These are phyloP conservation scores for Aspergillus transmontanensis DNA, from an alignment of 2,329 filamentous ascomycete species.

Conservation along the genomic window DNA sequence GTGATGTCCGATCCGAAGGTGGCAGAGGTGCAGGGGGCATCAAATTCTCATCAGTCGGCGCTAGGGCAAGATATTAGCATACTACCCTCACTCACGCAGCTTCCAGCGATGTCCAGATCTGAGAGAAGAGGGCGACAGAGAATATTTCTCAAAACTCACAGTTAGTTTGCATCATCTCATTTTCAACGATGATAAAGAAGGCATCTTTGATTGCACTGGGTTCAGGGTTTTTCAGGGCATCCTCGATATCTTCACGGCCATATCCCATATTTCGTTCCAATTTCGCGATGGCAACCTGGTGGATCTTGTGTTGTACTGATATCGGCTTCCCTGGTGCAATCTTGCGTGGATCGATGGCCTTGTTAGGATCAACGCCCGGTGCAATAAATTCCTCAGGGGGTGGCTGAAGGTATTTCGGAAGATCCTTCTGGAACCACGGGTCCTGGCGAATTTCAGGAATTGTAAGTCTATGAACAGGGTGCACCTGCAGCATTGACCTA, in stretches of 20 bases:
- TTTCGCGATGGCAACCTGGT: slow-evolving; percentile 90
- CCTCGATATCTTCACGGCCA: slow-evolving; percentile 89
- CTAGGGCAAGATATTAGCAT: slow-evolving; percentile 18
- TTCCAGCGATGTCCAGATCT: not conserved
- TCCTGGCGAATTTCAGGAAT: slow-evolving; percentile 92
- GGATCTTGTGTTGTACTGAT: slow-evolving; percentile 83
- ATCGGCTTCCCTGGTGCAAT: slow-evolving; percentile 78
- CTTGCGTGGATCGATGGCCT: slow-evolving; percentile 80
- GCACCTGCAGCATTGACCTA: slow-evolving; percentile 91
- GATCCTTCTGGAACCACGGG: slow-evolving; percentile 87
- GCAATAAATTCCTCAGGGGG: slow-evolving; percentile 91
- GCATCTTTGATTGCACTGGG: slow-evolving; percentile 98
- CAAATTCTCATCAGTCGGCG: slow-evolving; percentile 40
- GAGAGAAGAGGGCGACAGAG: not conserved
- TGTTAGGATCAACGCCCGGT: slow-evolving; percentile 90
- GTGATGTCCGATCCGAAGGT: slow-evolving; percentile 28
- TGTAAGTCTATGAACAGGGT: slow-evolving; percentile 89
- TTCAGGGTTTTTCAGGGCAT: slow-evolving; percentile 86
- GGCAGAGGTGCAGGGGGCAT: slow-evolving; percentile 32
- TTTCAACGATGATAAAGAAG: slow-evolving; percentile 96
- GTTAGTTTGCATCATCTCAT: slow-evolving; percentile 93
- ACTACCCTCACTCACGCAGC: not conserved
- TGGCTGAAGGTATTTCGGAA: slow-evolving; percentile 83
- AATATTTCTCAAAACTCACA: slow-evolving; percentile 62
- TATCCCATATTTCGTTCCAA: slow-evolving; percentile 99